Evolutionary conservation across 1,139 yeast species (phyloP).

Genomic region (Pichia sp.): DNA sequence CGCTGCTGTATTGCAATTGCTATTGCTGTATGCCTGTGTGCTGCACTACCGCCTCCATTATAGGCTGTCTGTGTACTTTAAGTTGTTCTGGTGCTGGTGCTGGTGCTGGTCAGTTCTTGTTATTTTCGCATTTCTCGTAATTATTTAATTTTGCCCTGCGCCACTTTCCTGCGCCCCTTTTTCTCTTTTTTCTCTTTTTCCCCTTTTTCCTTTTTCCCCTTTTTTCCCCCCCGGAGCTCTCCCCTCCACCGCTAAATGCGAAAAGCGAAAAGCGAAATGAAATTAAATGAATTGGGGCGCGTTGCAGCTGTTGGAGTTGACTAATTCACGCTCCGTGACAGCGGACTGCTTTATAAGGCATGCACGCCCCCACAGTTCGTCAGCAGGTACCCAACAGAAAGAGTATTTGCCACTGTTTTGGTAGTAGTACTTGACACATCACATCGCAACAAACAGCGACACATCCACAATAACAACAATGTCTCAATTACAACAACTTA

Average conservation of each 20-base stretch:
- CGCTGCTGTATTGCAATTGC: not conserved
- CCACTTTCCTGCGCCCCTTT: not conserved
- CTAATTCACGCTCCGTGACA: no score
- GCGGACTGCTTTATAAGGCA: no score
- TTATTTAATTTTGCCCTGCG: not conserved
- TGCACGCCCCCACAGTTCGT: no score
- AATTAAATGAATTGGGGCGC: no score
- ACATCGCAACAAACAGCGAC: not conserved
- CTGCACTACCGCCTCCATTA: no score
- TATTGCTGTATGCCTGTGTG: no score
- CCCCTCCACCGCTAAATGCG: not conserved
- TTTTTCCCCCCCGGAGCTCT: not conserved
- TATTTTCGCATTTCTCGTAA: not conserved
- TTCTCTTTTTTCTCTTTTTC: not conserved
- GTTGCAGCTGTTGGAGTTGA: no score
- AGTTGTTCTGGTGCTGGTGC: not conserved
- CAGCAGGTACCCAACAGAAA: no score
- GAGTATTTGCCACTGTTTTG: not conserved
- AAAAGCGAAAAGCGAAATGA: no score
- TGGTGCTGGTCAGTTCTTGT: not conserved
- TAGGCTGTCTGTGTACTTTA: no score
- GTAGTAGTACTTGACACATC: not conserved
- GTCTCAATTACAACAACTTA: constrained; percentile 66
- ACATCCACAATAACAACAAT: constrained; percentile 32
- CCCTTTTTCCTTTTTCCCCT: not conserved